These are phyloP conservation scores for Xylaria venustula DNA, from an alignment of 495 filamentous ascomycete species.

Conservation along the genomic window DNA sequence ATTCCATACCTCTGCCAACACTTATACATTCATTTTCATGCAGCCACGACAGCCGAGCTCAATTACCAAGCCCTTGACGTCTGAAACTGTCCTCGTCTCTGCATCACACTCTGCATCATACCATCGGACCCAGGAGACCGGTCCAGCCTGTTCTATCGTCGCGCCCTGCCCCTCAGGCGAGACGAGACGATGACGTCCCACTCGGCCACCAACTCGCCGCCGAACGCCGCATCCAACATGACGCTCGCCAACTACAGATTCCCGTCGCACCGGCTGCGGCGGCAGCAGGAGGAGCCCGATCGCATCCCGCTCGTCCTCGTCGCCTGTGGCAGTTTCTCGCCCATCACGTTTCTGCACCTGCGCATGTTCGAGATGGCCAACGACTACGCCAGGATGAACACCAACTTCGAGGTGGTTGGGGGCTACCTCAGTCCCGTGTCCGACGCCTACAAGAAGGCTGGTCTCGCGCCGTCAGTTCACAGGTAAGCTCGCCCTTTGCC, in stretches of 20 bases:
- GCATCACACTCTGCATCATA: not conserved
- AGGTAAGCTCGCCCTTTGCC: slow-evolving; percentile 43
- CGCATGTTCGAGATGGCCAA: slow-evolving; percentile 78
- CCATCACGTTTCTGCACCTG: slow-evolving; percentile 82
- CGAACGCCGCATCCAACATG: slow-evolving; percentile 24
- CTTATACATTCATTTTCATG: no score
- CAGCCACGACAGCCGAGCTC: not conserved
- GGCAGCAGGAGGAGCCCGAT: slow-evolving; percentile 61
- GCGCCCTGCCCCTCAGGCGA: not conserved
- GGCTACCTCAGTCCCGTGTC: slow-evolving; percentile 73
- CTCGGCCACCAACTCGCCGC: slow-evolving; percentile 2
- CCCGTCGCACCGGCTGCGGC: slow-evolving; percentile 66
- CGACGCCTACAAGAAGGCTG: slow-evolving; percentile 89
- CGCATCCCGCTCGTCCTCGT: slow-evolving; percentile 82
- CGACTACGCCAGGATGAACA: slow-evolving; percentile 56
- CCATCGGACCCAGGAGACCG: no score
- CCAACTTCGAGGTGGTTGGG: slow-evolving; percentile 80
- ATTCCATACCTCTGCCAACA: not conserved
- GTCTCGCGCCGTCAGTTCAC: slow-evolving; percentile 73
- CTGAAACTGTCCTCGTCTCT: not conserved
- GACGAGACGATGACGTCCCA: slow-evolving; percentile 14
- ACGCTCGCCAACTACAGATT: slow-evolving; percentile 63
- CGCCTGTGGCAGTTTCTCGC: slow-evolving; percentile 88
- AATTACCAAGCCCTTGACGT: not conserved
- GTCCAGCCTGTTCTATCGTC: not conserved